These are phyloP conservation scores for Daedalea quercina DNA, from an alignment of 768 basidiomycete genomes.

Conservation along the genomic window DNA sequence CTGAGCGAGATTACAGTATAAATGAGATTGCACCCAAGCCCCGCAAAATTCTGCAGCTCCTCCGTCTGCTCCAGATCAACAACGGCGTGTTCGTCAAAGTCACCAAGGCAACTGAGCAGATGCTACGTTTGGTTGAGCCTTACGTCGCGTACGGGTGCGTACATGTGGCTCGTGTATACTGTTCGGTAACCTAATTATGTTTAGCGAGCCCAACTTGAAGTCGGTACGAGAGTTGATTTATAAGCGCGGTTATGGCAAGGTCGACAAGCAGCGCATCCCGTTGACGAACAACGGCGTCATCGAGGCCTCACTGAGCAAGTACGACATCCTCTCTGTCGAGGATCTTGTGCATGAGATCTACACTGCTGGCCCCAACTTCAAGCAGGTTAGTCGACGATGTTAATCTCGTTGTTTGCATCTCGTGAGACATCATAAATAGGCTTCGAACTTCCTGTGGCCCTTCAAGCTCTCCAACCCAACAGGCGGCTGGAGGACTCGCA, in stretches of 20 bases:
- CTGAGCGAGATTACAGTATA: slow-evolving; percentile 58
- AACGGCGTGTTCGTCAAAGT: slow-evolving; percentile 98
- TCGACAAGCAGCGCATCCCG: slow-evolving; percentile 95
- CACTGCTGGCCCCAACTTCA: slow-evolving; percentile 97
- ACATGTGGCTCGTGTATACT: neutral
- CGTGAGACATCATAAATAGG: slow-evolving; percentile 33
- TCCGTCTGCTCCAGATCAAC: slow-evolving; percentile 99
- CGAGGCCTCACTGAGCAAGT: slow-evolving; percentile 84
- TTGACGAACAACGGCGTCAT: slow-evolving; percentile 91
- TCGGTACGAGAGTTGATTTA: slow-evolving; percentile 95
- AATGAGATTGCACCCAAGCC: slow-evolving; percentile 99
- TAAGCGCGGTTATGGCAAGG: slow-evolving; percentile 99
- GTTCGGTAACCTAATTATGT: neutral
- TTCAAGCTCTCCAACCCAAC: slow-evolving; percentile 99
- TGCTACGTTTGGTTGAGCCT: slow-evolving; percentile 96
- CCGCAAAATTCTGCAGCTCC: slow-evolving; percentile 96
- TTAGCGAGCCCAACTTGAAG: slow-evolving; percentile 92
- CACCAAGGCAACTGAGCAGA: slow-evolving; percentile 93
- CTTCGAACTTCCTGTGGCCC: slow-evolving; percentile 97
- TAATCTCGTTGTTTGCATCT: neutral
- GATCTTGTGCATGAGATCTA: slow-evolving; percentile 96
- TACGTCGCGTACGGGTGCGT: slow-evolving; percentile 93
- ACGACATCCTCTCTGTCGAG: slow-evolving; percentile 94
- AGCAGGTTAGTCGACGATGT: slow-evolving; percentile 59
- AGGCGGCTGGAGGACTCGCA: slow-evolving; percentile 95